phyloP scores from a whole-genome alignment of 805 yeast species.

The Hanseniaspora osmophila region DNA sequence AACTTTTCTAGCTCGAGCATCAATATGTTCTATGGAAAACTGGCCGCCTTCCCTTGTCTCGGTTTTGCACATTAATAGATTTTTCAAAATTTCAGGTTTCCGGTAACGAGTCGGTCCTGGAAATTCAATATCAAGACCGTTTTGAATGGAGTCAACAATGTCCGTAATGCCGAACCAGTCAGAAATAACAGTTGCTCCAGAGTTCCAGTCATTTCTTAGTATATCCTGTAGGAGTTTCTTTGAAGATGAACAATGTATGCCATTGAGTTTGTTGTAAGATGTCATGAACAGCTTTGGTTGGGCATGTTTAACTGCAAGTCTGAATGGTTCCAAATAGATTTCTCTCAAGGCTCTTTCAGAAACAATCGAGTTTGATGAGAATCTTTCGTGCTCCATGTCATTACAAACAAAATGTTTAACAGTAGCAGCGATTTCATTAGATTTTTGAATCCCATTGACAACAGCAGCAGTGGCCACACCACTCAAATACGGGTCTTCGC shows the following conservation, averaged over 20 bases:
- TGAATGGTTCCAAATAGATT: conserved; percentile 49
- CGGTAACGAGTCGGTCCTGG: conserved; percentile 46
- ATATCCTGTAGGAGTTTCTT: conserved; percentile 30
- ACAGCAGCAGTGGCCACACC: conserved; percentile 35
- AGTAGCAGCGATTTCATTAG: conserved; percentile 35
- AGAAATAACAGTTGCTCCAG: conserved; percentile 42
- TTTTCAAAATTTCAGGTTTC: conserved; percentile 24
- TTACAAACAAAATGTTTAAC: conserved; percentile 52
- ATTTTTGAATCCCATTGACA: conserved; percentile 40
- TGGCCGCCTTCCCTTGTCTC: conserved; percentile 16
- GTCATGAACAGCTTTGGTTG: conserved; percentile 47
- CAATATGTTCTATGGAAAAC: conserved; percentile 21
- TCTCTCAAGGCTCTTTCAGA: conserved; percentile 52
- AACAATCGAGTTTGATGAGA: conserved; percentile 32
- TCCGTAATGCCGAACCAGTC: conserved; percentile 54
- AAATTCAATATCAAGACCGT: conserved; percentile 53
- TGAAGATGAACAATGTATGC: conserved; percentile 39
- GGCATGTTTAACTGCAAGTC: conserved; percentile 38
- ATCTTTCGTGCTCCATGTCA: conserved; percentile 45
- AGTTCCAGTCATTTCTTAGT: conserved; percentile 43
- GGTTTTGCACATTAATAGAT: conserved; percentile 29
- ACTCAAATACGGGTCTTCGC: conserved; percentile 44
- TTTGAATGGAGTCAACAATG: conserved; percentile 30
- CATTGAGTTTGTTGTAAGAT: conserved; percentile 49
- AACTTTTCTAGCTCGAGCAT: conserved; percentile 35